These are phyloP conservation scores for Phytophthora quininea DNA, from an alignment of 352 stramenopile genomes.

Conservation along the genomic window DNA sequence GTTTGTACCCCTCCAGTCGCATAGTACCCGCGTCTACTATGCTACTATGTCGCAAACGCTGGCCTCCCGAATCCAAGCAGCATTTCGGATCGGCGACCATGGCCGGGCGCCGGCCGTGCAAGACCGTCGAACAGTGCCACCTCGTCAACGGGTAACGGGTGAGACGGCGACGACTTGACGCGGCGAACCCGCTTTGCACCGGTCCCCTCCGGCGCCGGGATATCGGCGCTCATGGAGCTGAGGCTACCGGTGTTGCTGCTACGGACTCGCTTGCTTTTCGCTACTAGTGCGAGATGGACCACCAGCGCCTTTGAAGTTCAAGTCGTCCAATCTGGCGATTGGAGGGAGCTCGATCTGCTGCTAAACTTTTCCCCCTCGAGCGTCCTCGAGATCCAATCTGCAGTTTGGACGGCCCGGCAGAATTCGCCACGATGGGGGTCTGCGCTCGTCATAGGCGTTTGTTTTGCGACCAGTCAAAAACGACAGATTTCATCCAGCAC, in stretches of 20 bases:
- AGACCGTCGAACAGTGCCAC: constrained; percentile 22
- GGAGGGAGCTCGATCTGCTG: constrained; percentile 26
- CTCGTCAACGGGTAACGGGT: constrained; percentile 28
- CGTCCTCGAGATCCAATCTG: constrained; percentile 28
- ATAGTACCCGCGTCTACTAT: constrained; percentile 15
- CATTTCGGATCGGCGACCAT: constrained; percentile 18
- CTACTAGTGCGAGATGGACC: constrained; percentile 3
- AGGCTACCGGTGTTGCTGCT: not conserved
- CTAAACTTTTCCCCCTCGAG: too few relatives aligned
- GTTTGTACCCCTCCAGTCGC: constrained; percentile 5
- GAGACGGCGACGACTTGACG: constrained; percentile 25
- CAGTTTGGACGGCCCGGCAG: constrained; percentile 23
- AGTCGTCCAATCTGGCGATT: constrained; percentile 34
- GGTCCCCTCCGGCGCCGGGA: not conserved
- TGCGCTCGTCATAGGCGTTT: constrained; percentile 16
- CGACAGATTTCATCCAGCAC: constrained; percentile 31
- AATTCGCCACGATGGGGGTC: constrained; percentile 13
- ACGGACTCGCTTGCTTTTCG: constrained; percentile 10
- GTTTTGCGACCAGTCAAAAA: constrained; percentile 1
- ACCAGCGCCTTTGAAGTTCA: constrained; percentile 21
- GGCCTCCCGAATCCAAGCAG: constrained; percentile 21
- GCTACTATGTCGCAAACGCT: constrained; percentile 17
- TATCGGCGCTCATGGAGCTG: not conserved
- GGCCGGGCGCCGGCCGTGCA: constrained; percentile 7
- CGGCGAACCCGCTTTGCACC: not conserved